Percentiles rank a stretch among this genome's conserved stretches.
phyloP scores from a whole-genome alignment of 208 protist genomes.

The Leishmania aethiopica region DNA sequence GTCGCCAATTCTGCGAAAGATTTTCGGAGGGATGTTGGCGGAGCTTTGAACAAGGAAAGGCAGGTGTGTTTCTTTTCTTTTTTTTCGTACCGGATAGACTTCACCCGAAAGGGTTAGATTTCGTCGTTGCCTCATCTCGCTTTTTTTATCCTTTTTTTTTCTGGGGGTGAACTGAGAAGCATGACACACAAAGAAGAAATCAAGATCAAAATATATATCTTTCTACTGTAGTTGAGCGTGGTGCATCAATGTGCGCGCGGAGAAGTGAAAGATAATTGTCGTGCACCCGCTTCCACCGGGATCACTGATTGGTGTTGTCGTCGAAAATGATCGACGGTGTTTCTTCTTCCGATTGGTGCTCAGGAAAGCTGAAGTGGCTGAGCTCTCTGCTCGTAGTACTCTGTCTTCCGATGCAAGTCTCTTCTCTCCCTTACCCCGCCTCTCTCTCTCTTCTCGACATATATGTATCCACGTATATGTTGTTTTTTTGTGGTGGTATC shows the following conservation, averaged over 20 bases:
- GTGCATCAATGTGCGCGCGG: neutral
- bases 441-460: neutral
- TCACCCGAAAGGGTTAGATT: conserved; percentile 38
- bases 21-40: conserved; percentile 6
- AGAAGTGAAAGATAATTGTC: no score
- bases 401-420: neutral
- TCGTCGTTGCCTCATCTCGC: conserved; percentile 2
- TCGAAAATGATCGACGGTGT: neutral
- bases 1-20: conserved; percentile 15
- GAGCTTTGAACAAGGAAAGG: neutral
- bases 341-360: neutral
- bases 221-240: neutral
- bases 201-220: conserved; percentile 4
- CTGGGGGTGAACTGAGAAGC: neutral
- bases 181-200: conserved; percentile 12
- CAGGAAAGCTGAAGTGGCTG: neutral
- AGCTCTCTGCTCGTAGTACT: neutral
- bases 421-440: neutral
- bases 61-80: neutral
- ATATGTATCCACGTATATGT: neutral
- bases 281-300: no score
- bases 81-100: conserved; percentile 25
- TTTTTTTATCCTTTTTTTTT: neutral
- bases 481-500: neutral
- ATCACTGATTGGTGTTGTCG: no score